These are phyloP conservation scores for Citeromyces matritensis DNA, from an alignment of 805 yeast species.

Conservation along the genomic window DNA sequence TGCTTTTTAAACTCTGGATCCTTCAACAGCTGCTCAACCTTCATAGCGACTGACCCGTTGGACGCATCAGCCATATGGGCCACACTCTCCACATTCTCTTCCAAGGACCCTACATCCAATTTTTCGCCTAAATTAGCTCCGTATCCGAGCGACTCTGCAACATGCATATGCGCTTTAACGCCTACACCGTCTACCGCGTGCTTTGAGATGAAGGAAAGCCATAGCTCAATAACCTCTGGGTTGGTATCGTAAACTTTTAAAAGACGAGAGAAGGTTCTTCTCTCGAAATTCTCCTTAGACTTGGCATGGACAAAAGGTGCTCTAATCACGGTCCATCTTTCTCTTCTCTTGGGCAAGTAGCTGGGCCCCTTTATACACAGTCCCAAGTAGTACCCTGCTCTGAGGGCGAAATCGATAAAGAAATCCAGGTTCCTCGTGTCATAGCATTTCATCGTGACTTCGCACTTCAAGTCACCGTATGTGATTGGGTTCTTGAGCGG, in stretches of 20 bases:
- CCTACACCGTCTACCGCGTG: constrained; percentile 74
- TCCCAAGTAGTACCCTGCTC: constrained; percentile 84
- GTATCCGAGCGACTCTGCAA: constrained; percentile 26
- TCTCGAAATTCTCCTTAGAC: constrained; percentile 85
- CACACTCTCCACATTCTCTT: constrained; percentile 4
- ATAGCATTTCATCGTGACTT: constrained; percentile 56
- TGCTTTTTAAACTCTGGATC: constrained; percentile 58
- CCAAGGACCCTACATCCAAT: constrained; percentile 8
- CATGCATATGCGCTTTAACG: constrained; percentile 56
- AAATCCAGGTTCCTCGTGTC: constrained; percentile 58
- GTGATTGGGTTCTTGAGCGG: constrained; percentile 57
- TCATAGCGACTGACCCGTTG: constrained; percentile 38
- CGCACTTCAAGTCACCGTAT: constrained; percentile 70
- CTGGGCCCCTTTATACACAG: constrained; percentile 71
- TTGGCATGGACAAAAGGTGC: constrained; percentile 93
- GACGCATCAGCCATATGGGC: constrained; percentile 7
- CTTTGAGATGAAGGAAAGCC: constrained; percentile 66
- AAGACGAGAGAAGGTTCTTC: constrained; percentile 66
- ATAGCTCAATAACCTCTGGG: constrained; percentile 69
- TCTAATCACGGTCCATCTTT: constrained; percentile 86
- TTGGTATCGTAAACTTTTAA: constrained; percentile 74
- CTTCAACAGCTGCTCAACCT: constrained; percentile 55
- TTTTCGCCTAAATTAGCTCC: constrained; percentile 9
- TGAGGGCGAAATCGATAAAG: constrained; percentile 69
- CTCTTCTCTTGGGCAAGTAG: constrained; percentile 53